Evolutionary conservation across 495 filamentous ascomycete genomes (phyloP), one percentile per base, ranked within the genome.

Genomic region (Xylaria palmicola): DNA sequence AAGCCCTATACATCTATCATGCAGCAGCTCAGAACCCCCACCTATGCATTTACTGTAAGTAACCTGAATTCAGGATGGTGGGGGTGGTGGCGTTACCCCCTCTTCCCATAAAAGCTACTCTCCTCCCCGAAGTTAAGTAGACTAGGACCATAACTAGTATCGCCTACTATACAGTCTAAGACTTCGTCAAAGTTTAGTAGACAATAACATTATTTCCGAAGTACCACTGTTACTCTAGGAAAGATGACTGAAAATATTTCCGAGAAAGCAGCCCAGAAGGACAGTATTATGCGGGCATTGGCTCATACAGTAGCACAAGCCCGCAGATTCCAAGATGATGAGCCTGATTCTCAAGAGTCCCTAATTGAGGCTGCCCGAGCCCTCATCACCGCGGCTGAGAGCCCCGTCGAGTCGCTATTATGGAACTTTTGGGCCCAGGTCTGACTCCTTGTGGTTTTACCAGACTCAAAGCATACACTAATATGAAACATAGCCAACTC

Each of bases 401-500:
- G 40, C 10, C 56, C 56, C 47, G n/a, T 59, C 20, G 56, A 59
- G 17, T 49, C 56, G 30, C 41, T 59, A 29, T 22, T 59, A 44
- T 59, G 40, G 41, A 22, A 48, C 29, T 36, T 37, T 20, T 59
- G 56, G 56, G 29, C 56, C 13, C 56, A 48, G 1, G 56, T 59
- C 45, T 27, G 44, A 27, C 3, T 9, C 44, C 13, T 37, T 10
- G 22, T 27, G 39, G n/a, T n/a, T n/a, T n/a, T n/a, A 58, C 26
- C n/a, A 29, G 32, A 10, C 32, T 5, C 32, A 5, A 34, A 34
- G 32, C 32, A 34, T 34, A 34, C 32, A 34, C 32, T 17, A 47
- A 32, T 58, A 17, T 7, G 4, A 22, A n/a, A 45, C 20, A n/a
- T n/a, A 66, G 64, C 64, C 60, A n/a, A 57, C 64, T 48, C 47